Evolutionary conservation across 768 basidiomycete genomes (phyloP), one percentile per base, ranked within the genome.

Genomic region (Boletus edulis): DNA sequence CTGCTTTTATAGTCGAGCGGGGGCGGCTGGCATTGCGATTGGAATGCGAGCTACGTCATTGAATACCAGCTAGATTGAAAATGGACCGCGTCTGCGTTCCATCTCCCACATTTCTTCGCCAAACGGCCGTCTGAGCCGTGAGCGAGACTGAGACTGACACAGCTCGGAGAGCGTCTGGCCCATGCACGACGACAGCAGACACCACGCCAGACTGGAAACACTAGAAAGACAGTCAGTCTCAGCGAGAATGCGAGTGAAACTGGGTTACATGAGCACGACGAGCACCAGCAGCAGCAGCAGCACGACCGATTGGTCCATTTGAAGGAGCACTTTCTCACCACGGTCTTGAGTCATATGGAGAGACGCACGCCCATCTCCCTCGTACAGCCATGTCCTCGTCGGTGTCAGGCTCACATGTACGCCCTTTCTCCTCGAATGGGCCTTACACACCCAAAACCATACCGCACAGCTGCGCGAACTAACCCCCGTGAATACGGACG

Each of bases 131-230:
- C 35, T 20, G 12, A 39, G 27, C 5, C 54, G 54, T 15, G 54
- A 29, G 2, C 53, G 47, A 1, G 47, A 44, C 34, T 41, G 52
- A 48, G 46, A 42, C 52, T 79, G 73, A 81, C 81, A 83, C 22
- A 85, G 61, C 42, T 75, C 75, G 32, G 73, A 72, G 22, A 83
- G 57, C n/a, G 72, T 67, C 29, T 69, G 71, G 29, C 86, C 86
- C 54, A 87, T 66, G 71, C 86, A 86, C 8, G 85, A 87, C 34
- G 85, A 85, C 47, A 88, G 68, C 55, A 86, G 68, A 63, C 86
- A 89, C 83, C 86, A 86, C 40, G 78, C 76, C 8, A 87, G 62
- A 29, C 79, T 73, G 15, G 78, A 75, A 38, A 78, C 65, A 38
- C 82, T 84, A 17, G 7, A 12, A 12, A 2, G 34, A 45, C 18